phyloP scores from a whole-genome alignment of 352 stramenopile species.

The Thraustochytrium striatum region DNA sequence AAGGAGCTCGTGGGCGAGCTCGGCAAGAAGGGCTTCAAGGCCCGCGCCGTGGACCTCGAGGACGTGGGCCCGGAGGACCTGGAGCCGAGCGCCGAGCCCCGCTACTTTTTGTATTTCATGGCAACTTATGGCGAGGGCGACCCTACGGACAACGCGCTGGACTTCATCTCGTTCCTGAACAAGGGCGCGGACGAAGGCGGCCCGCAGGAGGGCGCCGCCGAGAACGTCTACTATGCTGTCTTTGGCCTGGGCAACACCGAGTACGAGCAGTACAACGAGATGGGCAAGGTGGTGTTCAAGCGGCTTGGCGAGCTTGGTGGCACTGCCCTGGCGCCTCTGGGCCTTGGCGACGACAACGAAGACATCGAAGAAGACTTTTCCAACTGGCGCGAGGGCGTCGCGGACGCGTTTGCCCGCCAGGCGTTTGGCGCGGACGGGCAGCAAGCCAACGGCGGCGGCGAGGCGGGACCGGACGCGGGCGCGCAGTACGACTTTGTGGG shows the following conservation, averaged over 20 bases:
- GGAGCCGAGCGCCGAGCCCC: conserved; percentile 53
- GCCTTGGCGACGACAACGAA: conserved; percentile 92
- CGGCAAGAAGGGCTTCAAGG: conserved; percentile 73
- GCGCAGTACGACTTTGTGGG: conserved; percentile 54
- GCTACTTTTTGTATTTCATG: conserved; percentile 84
- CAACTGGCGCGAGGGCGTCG: conserved; percentile 73
- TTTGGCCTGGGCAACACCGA: conserved; percentile 96
- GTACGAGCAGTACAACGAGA: conserved; percentile 97
- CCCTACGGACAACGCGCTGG: conserved; percentile 91
- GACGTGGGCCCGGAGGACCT: conserved; percentile 77
- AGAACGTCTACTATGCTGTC: conserved; percentile 79
- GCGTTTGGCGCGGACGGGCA: neutral
- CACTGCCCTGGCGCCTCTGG: conserved; percentile 75
- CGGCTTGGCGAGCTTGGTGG: conserved; percentile 76
- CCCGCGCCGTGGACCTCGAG: conserved; percentile 86
- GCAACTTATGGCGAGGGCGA: conserved; percentile 97
- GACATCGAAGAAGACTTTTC: conserved; percentile 92
- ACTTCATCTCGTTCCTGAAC: conserved; percentile 83
- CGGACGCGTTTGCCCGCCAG: neutral
- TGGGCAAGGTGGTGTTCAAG: conserved; percentile 83
- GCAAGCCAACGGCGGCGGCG: conserved; percentile 42
- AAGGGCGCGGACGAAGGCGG: conserved; percentile 49
- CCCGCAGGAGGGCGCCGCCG: conserved; percentile 54
- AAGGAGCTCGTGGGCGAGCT: conserved; percentile 84
- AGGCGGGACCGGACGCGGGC: neutral